These are phyloP conservation scores for Alternaria ventricosa DNA, from an alignment of 2,329 filamentous ascomycete genomes.

Conservation along the genomic window DNA sequence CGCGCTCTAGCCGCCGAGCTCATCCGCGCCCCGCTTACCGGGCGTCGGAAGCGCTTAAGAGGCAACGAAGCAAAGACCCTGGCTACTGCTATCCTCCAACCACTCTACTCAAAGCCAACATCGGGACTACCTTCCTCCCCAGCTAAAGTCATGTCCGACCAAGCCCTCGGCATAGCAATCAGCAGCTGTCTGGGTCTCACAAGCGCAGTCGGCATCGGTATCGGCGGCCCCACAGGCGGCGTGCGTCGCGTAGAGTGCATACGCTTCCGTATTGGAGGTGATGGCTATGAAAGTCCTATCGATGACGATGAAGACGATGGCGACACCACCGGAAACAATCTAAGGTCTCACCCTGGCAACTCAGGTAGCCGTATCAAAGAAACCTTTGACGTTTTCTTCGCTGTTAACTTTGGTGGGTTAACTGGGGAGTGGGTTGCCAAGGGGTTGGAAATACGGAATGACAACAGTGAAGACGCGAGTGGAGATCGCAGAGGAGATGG, in stretches of 20 bases:
- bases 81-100: constrained; percentile 52
- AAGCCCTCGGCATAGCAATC: constrained; percentile 49
- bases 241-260: constrained; percentile 52
- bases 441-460: constrained; percentile 33
- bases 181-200: constrained; percentile 52
- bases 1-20: constrained; percentile 56
- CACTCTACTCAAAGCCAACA: constrained; percentile 42
- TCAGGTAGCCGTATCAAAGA: constrained; percentile 37
- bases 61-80: constrained; percentile 57
- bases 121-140: constrained; percentile 21
- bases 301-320: constrained; percentile 52
- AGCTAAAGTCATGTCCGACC: constrained; percentile 43
- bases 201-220: constrained; percentile 46
- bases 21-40: constrained; percentile 53
- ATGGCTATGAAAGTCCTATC: constrained; percentile 50
- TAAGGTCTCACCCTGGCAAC: constrained; percentile 2
- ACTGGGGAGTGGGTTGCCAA: constrained; percentile 53
- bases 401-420: constrained; percentile 50
- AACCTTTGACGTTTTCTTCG: constrained; percentile 55
- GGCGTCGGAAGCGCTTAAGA: constrained; percentile 51
- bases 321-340: constrained; percentile 19
- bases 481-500: background rate
- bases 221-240: constrained; percentile 38
- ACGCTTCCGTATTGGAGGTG: constrained; percentile 50
- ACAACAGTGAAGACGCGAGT: background rate